Evolutionary conservation across 345 rosid species (phyloP), one percentile per base, ranked within the genome.

Genomic region (Citrus medica): DNA sequence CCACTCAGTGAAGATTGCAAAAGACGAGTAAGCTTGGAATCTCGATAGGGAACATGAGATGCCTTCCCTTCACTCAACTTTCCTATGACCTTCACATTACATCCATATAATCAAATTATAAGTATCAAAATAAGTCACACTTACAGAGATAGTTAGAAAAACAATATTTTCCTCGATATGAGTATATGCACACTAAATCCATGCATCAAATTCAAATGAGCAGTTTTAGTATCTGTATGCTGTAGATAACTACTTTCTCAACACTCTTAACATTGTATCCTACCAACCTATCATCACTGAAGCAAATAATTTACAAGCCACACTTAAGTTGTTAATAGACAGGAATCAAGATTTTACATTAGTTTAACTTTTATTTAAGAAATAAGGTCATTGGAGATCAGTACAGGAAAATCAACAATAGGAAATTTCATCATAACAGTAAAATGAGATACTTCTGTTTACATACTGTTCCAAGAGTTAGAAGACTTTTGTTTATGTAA

Each of bases 61-160:
- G 98, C 97, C 89, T 89, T 97, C 74, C 99, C 99, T 84, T 97
- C 99, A 77, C 98, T 97, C 81, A 97, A 83, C 82, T 97, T 97
- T 80, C 99, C 98, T 59, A 97, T 97, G 37, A 97, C 99, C 99
- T 97, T 83, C 84, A 89, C 55, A 85, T 63, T 69, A 37, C 73
- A 86, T 81, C 66, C 76, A 78, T 28, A 73, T 25, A 32, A 80
- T 61, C 71, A 63, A 77, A 22, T 67, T 79, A 55, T 60, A 62
- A 51, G 64, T 53, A 71, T 78, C 28, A 55, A 75, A 78, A 68
- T 38, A 56, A 42, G n/a, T 62, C 22, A 10, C 28, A 66, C n/a
- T 69, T 51, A 30, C 30, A 40, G 67, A 81, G 69, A 71, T 6
- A 55, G 4, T 22, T 12, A 25, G 27, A 40, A 40, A 63, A 5